These are phyloP conservation scores for Globisporangium cylindrosporum DNA, from an alignment of 352 stramenopile species.

Conservation along the genomic window DNA sequence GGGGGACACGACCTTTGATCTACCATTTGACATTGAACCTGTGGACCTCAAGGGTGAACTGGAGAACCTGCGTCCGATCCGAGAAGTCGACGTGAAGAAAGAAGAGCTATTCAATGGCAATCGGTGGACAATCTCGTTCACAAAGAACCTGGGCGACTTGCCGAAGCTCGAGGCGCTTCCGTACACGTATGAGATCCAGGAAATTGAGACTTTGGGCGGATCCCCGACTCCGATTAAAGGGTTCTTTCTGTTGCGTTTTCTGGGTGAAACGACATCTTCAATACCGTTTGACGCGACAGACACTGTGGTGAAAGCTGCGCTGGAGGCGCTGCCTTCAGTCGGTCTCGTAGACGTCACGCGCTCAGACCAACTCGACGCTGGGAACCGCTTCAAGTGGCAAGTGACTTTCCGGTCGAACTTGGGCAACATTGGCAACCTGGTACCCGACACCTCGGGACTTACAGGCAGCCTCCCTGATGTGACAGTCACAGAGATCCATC, in stretches of 20 bases:
- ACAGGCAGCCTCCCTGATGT: conserved; percentile 58
- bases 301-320: conserved; percentile 79
- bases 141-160: conserved; percentile 93
- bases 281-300: conserved; percentile 88
- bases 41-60: conserved; percentile 82
- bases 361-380: conserved; percentile 55
- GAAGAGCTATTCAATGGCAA: conserved; percentile 81
- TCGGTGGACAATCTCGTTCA: conserved; percentile 95
- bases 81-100: conserved; percentile 68
- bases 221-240: conserved; percentile 92
- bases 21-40: conserved; percentile 90
- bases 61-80: conserved; percentile 58
- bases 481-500: conserved; percentile 60
- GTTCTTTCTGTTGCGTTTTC: conserved; percentile 86
- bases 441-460: conserved; percentile 34
- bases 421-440: conserved; percentile 74
- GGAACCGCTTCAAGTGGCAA: conserved; percentile 89
- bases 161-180: conserved; percentile 84
- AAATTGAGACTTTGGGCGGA: conserved; percentile 88
- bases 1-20: conserved; percentile 87
- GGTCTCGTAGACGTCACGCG: conserved; percentile 89
- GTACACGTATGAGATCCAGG: conserved; percentile 92
- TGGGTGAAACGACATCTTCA: conserved; percentile 58
- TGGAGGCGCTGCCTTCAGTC: conserved; percentile 88
- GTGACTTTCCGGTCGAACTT: conserved; percentile 92